Conservation (phyloP, 208 protist genomes). For the Crithidia bombi region DNA sequence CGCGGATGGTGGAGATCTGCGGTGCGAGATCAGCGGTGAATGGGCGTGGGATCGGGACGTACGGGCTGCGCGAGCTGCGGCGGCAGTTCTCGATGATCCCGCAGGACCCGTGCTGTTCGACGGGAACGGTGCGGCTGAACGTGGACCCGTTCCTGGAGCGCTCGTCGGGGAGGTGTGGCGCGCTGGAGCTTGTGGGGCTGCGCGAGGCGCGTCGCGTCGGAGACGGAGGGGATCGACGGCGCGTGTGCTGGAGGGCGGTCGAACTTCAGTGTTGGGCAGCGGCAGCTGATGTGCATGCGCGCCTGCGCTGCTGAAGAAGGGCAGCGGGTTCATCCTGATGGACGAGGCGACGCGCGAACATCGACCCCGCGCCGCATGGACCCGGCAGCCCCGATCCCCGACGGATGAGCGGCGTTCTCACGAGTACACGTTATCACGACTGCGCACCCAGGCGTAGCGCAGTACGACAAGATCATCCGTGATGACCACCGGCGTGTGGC, state of each 20-base stretch:
- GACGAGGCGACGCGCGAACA: constrained; percentile 86
- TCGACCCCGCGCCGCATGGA: constrained; percentile 74
- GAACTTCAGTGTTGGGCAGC: constrained; percentile 83
- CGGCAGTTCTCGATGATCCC: constrained; percentile 82
- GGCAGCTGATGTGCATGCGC: constrained; percentile 80
- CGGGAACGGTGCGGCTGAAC: constrained; percentile 76
- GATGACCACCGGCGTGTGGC: constrained; percentile 64
- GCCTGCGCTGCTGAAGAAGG: constrained; percentile 63
- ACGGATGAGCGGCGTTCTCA: constrained; percentile 63
- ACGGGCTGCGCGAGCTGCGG: constrained; percentile 55
- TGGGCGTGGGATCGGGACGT: constrained; percentile 40
- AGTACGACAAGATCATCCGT: constrained; percentile 83
- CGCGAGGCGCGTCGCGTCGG: constrained; percentile 34
- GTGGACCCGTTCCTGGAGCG: constrained; percentile 68
- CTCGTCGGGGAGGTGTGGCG: constrained; percentile 40
- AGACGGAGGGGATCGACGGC: constrained; percentile 40
- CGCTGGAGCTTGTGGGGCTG: constrained; percentile 60
- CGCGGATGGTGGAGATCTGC: constrained; percentile 67
- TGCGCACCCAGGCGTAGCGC: constrained; percentile 77
- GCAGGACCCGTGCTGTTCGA: constrained; percentile 88
- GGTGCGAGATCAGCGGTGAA: constrained; percentile 54
- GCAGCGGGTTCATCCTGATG: constrained; percentile 78
- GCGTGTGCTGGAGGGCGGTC: constrained; percentile 58
- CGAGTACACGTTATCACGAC: constrained; percentile 84
- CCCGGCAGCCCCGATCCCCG: constrained; percentile 58